Conservation (phyloP, 345 rosid species). For the Linum usitatissimum region DNA sequence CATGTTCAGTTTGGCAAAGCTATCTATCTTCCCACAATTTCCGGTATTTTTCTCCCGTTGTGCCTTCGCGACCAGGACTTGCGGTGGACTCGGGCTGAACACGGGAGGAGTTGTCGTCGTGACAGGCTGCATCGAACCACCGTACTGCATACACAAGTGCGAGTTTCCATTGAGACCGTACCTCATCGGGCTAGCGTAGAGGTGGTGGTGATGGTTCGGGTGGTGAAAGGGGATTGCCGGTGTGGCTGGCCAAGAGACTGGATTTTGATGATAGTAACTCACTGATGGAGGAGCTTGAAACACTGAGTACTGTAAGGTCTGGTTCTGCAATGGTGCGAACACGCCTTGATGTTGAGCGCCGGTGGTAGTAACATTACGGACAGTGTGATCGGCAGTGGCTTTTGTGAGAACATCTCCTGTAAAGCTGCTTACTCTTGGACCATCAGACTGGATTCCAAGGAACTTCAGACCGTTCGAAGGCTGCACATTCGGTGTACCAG, state of each 20-base stretch:
- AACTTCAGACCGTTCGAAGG: constrained; percentile 21
- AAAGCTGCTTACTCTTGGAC: constrained; percentile 17
- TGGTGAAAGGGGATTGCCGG: constrained; percentile 47
- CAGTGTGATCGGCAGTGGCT: constrained; percentile 19
- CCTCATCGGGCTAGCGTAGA: constrained; percentile 47
- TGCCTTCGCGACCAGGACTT: constrained; percentile 35
- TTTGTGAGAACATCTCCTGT: constrained; percentile 28
- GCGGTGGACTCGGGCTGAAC: constrained; percentile 35
- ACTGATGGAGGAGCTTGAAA: constrained; percentile 55
- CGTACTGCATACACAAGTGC: constrained; percentile 54
- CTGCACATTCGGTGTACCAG: constrained; percentile 13
- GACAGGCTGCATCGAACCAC: constrained; percentile 41
- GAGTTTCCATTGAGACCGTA: constrained; percentile 57
- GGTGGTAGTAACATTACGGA: constrained; percentile 8
- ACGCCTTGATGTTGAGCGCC: constrained; percentile 30
- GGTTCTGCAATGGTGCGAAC: constrained; percentile 42
- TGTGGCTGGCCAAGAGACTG: constrained; percentile 65
- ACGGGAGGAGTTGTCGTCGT: constrained; percentile 24
- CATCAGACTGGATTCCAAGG: constrained; percentile 23
- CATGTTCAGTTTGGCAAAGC: constrained; percentile 16
- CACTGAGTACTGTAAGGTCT: constrained; percentile 42
- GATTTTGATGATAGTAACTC: constrained; percentile 76
- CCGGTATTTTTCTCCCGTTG: constrained; percentile 8
- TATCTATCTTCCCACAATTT: constrained; percentile 24
- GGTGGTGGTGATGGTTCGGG: constrained; percentile 55